These are phyloP conservation scores for Coemansia sp. DNA, from an alignment of 192 early-diverging fungal species.

Conservation along the genomic window DNA sequence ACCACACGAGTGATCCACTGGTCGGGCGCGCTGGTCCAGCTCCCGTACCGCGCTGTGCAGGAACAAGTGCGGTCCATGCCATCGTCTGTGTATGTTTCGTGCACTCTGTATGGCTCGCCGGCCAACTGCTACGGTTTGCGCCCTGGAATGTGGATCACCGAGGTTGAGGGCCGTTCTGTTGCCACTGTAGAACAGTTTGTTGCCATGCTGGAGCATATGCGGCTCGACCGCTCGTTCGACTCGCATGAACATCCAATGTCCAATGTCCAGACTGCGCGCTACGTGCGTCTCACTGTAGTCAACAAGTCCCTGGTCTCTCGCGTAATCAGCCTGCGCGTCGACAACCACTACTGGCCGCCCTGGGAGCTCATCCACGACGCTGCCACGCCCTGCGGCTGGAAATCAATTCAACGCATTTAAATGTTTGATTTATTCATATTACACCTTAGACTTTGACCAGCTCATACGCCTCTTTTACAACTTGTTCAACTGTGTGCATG, in stretches of 20 bases:
- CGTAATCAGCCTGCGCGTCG: conserved; percentile 73
- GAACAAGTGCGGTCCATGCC: conserved; percentile 70
- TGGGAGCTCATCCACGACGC: conserved; percentile 65
- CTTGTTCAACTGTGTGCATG: conserved; percentile 12
- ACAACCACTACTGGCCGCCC: conserved; percentile 75
- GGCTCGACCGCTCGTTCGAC: conserved; percentile 14
- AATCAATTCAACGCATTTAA: conserved; percentile 18
- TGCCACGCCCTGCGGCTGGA: conserved; percentile 55
- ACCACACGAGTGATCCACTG: conserved; percentile 77
- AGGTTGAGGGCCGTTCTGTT: conserved; percentile 65
- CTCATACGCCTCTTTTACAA: conserved; percentile 21
- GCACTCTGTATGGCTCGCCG: conserved; percentile 72
- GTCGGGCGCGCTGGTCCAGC: conserved; percentile 82
- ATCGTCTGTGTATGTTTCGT: conserved; percentile 66
- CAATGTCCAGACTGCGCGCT: conserved; percentile 19
- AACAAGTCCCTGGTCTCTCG: conserved; percentile 58
- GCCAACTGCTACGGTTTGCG: conserved; percentile 65
- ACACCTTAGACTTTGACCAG: conserved; percentile 10
- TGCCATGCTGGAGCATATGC: conserved; percentile 39
- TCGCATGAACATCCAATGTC: not conserved
- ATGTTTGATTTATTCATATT: conserved; percentile 1
- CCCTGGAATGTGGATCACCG: conserved; percentile 77
- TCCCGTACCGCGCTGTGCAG: conserved; percentile 70
- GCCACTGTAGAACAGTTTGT: conserved; percentile 65
- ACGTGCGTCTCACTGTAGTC: conserved; percentile 51